A percentile compares a stretch with the other conserved stretches of the same genome.
Evolutionary conservation across 2,329 filamentous ascomycete species (phyloP).

Genomic region (Westerdykella aurantiaca): DNA sequence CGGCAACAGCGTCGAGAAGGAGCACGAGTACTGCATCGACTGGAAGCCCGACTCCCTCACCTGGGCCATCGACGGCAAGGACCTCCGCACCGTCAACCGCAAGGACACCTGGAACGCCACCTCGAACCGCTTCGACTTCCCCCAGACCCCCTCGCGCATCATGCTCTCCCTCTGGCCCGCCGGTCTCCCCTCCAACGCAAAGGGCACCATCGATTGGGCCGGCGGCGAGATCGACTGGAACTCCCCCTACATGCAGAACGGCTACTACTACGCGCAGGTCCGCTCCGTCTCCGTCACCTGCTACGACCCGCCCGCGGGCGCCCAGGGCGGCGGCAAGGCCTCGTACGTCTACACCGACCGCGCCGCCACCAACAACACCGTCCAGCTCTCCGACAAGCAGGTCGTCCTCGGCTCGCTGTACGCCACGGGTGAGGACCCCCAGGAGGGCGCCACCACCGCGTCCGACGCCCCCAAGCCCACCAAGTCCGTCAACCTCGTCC

Average conservation of each 20-base stretch:
- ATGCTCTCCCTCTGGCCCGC: slow-evolving; percentile 96
- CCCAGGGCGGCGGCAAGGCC: slow-evolving; percentile 52
- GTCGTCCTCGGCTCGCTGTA: slow-evolving; percentile 74
- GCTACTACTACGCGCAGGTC: slow-evolving; percentile 84
- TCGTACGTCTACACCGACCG: slow-evolving; percentile 70
- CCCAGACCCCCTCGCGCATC: slow-evolving; percentile 84
- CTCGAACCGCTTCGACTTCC: slow-evolving; percentile 74
- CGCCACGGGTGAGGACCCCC: slow-evolving; percentile 71
- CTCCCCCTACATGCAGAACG: slow-evolving; percentile 71
- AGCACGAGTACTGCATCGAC: slow-evolving; percentile 86
- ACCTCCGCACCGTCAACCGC: slow-evolving; percentile 68
- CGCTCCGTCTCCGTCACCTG: slow-evolving; percentile 75
- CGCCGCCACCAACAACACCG: slow-evolving; percentile 66
- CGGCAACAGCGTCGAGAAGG: slow-evolving; percentile 67
- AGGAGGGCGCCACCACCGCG: slow-evolving; percentile 38
- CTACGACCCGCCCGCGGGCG: slow-evolving; percentile 74
- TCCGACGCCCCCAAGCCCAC: slow-evolving; percentile 20
- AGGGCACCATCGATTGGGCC: slow-evolving; percentile 87
- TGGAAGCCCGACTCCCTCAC: slow-evolving; percentile 83
- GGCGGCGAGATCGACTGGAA: slow-evolving; percentile 88
- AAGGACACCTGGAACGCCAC: slow-evolving; percentile 82
- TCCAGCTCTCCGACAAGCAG: slow-evolving; percentile 66
- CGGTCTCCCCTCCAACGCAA: slow-evolving; percentile 68
- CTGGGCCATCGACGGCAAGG: slow-evolving; percentile 80
- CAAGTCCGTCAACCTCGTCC: slow-evolving; percentile 45